Percentiles rank a stretch among this genome's conserved stretches.
Evolutionary conservation across 495 filamentous ascomycete genomes (phyloP).

Genomic region (Pseudoneurospora amorphoporcata): DNA sequence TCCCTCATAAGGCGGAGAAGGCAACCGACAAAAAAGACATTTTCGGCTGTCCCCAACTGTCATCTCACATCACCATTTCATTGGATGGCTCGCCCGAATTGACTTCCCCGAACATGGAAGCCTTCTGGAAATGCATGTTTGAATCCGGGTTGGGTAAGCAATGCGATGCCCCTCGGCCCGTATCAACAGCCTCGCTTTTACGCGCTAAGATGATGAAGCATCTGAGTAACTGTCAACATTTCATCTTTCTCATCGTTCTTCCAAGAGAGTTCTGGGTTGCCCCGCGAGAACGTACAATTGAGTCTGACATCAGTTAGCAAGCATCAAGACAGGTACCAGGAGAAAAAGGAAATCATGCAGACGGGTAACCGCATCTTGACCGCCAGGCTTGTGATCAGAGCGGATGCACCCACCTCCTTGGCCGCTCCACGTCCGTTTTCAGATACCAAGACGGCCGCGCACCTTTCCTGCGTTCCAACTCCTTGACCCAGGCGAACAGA

Average conservation of each 20-base stretch:
- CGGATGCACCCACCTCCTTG: background rate
- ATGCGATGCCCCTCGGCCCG: background rate
- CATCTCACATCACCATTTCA: background rate
- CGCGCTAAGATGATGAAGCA: background rate
- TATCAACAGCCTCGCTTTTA: background rate
- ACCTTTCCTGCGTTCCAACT: background rate
- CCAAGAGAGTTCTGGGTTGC: background rate
- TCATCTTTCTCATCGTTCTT: background rate
- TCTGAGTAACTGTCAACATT: background rate
- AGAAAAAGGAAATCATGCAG: background rate
- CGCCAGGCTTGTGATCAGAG: conserved; percentile 4
- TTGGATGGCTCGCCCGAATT: background rate
- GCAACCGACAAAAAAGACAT: background rate
- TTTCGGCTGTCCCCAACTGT: background rate
- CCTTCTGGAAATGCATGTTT: background rate
- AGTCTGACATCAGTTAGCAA: background rate
- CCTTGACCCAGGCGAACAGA: background rate
- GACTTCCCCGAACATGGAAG: background rate
- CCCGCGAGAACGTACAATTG: background rate
- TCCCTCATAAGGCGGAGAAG: background rate
- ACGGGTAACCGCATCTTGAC: conserved; percentile 11
- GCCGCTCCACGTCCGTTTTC: background rate
- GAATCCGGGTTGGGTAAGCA: background rate
- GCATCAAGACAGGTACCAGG: background rate
- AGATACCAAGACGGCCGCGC: background rate